Evolutionary conservation across 129 eudicot genomes (phyloP).

Genomic region (Rutidosis leptorrhynchoides): DNA sequence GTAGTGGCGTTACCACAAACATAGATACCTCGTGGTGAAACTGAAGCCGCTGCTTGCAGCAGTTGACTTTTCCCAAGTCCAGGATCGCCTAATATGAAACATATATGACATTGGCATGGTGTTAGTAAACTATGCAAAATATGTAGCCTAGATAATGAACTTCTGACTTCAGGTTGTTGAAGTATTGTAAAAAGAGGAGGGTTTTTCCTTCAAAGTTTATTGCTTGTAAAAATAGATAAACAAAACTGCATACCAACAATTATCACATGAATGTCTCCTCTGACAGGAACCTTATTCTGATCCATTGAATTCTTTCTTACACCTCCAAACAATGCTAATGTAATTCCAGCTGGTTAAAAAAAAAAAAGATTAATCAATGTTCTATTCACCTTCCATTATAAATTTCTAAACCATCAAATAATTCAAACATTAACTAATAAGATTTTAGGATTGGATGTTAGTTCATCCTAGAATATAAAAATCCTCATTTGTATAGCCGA

Average conservation of each 20-base stretch:
- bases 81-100: conserved; percentile 72
- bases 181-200: background rate
- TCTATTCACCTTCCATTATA: background rate
- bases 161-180: background rate
- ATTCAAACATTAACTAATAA: background rate
- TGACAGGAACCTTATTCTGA: conserved; percentile 95
- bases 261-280: conserved; percentile 95
- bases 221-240: background rate
- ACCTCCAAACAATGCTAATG: conserved; percentile 85
- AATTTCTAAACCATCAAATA: background rate
- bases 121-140: background rate
- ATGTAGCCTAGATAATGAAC: background rate
- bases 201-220: background rate
- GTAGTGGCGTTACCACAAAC: conserved; percentile 97
- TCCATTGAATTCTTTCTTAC: conserved; percentile 88
- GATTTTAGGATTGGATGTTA: too few species aligned
- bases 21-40: conserved; percentile 98
- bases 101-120: background rate
- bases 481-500: background rate
- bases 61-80: conserved; percentile 96
- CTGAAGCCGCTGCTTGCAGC: conserved; percentile 93
- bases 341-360: conserved; percentile 60
- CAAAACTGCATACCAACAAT: conserved; percentile 65
- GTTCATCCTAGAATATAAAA: background rate
- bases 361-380: conserved; percentile 15